Evolutionary conservation across 768 basidiomycete genomes (phyloP).

Genomic region (Tylopilus plumbeoviolaceoides): DNA sequence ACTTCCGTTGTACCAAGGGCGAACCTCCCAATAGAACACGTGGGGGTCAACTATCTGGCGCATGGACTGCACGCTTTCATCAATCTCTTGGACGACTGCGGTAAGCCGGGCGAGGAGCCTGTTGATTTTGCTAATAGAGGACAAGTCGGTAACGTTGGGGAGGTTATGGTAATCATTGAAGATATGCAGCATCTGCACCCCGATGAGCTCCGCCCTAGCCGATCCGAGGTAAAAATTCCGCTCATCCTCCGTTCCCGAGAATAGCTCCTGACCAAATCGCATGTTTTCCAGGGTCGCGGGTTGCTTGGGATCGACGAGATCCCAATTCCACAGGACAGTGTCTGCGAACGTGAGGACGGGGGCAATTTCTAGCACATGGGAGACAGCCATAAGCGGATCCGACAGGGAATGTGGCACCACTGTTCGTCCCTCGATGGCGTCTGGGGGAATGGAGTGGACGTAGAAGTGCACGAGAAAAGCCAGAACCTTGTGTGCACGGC

Average conservation of each 20-base stretch:
- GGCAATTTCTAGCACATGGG: slow-evolving; percentile 75
- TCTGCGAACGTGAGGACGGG: slow-evolving; percentile 95
- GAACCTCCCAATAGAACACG: slow-evolving; percentile 83
- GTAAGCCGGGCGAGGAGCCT: slow-evolving; percentile 68
- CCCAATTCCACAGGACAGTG: slow-evolving; percentile 93
- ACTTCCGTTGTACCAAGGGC: slow-evolving; percentile 92
- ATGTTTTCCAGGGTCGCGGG: slow-evolving; percentile 73
- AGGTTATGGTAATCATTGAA: slow-evolving; percentile 84
- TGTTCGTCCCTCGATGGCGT: slow-evolving; percentile 36
- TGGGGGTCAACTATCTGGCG: slow-evolving; percentile 75
- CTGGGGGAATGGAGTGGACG: slow-evolving; percentile 68
- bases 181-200: slow-evolving; percentile 80
- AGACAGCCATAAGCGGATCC: slow-evolving; percentile 73
- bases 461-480: slow-evolving; percentile 90
- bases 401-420: slow-evolving; percentile 74
- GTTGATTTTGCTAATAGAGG: slow-evolving; percentile 63
- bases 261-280: slow-evolving; percentile 56
- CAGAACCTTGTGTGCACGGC: slow-evolving; percentile 86
- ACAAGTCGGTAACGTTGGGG: slow-evolving; percentile 60
- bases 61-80: slow-evolving; percentile 62
- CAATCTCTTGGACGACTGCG: slow-evolving; percentile 68
- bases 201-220: slow-evolving; percentile 79
- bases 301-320: slow-evolving; percentile 48
- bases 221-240: slow-evolving; percentile 82
- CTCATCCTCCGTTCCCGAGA: slow-evolving; percentile 87